Evolutionary conservation across 768 basidiomycete species (phyloP).

Genomic region (button mushroom (Agaricus bisporus)): DNA sequence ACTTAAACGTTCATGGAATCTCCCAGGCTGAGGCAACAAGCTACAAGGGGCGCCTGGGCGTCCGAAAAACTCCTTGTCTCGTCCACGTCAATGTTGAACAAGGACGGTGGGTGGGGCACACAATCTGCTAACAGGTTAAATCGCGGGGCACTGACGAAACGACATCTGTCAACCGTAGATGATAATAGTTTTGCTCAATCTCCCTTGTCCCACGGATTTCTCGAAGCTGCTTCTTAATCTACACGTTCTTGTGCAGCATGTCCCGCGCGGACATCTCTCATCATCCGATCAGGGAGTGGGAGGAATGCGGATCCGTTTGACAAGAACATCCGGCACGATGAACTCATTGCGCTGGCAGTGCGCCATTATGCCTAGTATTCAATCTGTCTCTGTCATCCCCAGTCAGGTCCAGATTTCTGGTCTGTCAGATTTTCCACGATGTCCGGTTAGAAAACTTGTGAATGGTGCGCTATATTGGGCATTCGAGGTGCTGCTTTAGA

Average conservation of each 20-base stretch:
- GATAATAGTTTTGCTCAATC: background rate
- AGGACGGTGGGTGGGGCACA: too few species aligned
- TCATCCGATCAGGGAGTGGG: slow-evolving; percentile 27
- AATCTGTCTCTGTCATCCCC: background rate
- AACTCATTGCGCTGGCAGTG: background rate
- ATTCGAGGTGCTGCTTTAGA: slow-evolving; percentile 19
- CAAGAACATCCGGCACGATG: slow-evolving; percentile 9
- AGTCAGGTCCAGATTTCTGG: background rate
- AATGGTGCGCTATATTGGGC: slow-evolving; percentile 24
- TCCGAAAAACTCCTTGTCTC: too few species aligned
- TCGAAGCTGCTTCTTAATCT: slow-evolving; percentile 15
- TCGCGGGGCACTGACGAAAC: background rate
- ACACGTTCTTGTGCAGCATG: slow-evolving; percentile 16
- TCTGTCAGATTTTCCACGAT: background rate
- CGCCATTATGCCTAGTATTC: background rate
- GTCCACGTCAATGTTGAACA: too few species aligned
- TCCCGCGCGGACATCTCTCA: slow-evolving; percentile 16
- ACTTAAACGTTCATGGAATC: too few species aligned
- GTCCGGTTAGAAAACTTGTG: slow-evolving; percentile 15
- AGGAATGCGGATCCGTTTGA: slow-evolving; percentile 20
- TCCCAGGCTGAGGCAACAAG: too few species aligned
- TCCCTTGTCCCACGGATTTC: slow-evolving; percentile 17
- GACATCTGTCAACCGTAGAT: background rate
- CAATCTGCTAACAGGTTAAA: too few species aligned
- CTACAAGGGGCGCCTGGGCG: too few species aligned